These are phyloP conservation scores for Penicillium sp. DNA, from an alignment of 2,329 filamentous ascomycete species.

Conservation along the genomic window DNA sequence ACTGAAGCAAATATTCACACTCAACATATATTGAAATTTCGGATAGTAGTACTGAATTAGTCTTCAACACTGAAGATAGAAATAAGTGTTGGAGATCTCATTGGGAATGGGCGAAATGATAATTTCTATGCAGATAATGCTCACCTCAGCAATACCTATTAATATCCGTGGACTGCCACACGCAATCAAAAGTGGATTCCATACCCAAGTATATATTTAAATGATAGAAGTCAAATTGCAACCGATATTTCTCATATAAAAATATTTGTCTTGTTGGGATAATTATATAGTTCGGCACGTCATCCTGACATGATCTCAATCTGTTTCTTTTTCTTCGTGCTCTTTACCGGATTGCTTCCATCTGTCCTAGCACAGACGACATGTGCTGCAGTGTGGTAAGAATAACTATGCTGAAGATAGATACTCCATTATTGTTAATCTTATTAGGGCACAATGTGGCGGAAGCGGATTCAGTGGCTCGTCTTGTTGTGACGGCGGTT, in stretches of 20 bases:
- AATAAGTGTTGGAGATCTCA: neutral
- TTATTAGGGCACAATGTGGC: conserved; percentile 4
- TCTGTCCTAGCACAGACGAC: neutral
- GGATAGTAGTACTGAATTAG: neutral
- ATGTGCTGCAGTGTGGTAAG: neutral
- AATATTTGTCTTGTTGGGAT: neutral
- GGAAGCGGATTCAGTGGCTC: neutral
- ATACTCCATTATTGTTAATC: neutral
- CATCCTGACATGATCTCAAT: neutral
- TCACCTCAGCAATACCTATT: too few species aligned
- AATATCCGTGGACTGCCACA: too few species aligned
- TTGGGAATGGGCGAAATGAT: neutral
- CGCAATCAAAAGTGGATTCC: neutral
- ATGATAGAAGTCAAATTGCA: neutral
- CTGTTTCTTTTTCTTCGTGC: neutral
- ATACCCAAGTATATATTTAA: neutral
- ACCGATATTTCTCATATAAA: neutral
- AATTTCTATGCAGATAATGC: neutral
- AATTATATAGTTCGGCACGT: neutral
- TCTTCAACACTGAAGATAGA: neutral
- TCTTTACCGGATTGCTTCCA: neutral
- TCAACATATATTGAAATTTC: neutral
- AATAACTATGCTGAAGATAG: neutral
- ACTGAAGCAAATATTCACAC: neutral
- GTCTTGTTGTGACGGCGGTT: conserved; percentile 3